Conservation (phyloP, 1,284 basidiomycete species). For the Cryptococcus depauperatus region DNA sequence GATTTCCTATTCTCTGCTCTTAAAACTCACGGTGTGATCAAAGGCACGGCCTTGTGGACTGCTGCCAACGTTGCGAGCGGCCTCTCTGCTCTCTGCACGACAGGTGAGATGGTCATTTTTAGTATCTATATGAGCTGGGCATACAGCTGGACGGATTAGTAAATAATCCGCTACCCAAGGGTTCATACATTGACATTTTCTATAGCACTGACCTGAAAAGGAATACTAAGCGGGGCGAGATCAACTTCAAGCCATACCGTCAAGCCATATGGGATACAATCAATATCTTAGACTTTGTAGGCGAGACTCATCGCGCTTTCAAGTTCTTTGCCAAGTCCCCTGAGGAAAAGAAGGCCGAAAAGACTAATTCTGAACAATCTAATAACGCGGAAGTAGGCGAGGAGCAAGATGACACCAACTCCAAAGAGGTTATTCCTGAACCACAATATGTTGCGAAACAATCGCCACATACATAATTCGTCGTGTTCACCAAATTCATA, state of each 20-base stretch:
- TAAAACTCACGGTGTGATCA: slow-evolving; percentile 38
- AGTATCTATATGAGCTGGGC: slow-evolving; percentile 67
- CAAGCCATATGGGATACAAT: slow-evolving; percentile 64
- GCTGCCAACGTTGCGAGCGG: slow-evolving; percentile 59
- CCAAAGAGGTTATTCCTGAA: too few species aligned
- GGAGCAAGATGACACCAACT: too few species aligned
- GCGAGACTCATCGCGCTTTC: slow-evolving; percentile 58
- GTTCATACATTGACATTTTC: neutral
- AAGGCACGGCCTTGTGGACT: slow-evolving; percentile 66
- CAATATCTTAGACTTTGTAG: slow-evolving; percentile 62
- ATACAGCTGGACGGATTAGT: slow-evolving; percentile 63
- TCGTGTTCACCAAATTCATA: too few species aligned
- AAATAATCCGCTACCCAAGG: neutral
- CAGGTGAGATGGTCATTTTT: slow-evolving; percentile 84
- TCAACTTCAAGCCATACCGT: slow-evolving; percentile 31
- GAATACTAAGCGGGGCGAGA: slow-evolving; percentile 16
- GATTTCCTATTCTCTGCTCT: slow-evolving; percentile 42
- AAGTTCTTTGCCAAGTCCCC: slow-evolving; percentile 54
- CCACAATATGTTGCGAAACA: too few species aligned
- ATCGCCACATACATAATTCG: too few species aligned
- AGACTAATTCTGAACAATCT: too few species aligned
- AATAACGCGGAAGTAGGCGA: too few species aligned
- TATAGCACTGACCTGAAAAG: slow-evolving; percentile 17
- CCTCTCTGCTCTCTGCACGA: slow-evolving; percentile 67
- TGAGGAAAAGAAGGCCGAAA: slow-evolving; percentile 49